Base-by-base conservation (phyloP, 805 yeast species). In the Candida odintsovae region DNA sequence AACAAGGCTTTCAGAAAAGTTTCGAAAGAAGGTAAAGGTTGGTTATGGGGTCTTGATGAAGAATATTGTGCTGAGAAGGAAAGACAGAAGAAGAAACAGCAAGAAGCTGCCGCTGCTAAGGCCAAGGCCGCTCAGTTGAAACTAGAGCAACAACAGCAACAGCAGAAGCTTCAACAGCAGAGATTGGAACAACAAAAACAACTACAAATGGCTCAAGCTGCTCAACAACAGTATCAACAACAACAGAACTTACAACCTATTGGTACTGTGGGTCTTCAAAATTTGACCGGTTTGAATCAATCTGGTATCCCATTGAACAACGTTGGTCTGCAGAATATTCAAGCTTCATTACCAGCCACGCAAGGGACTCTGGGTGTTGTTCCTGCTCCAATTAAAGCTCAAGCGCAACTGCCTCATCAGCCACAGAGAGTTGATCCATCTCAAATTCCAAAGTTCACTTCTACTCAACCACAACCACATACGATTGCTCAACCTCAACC, bases 41-140 rank as follows among this genome's bases (percentile, higher is more conserved):
- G 96, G 95, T 68, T 87, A 26, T 92, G 96, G 95, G 92, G 92
- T 4, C 70, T 94, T 36, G 96, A 94, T 67, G 95, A 89, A 50
- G 84, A 80, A 49, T 88, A 83, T 51, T 78, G 86, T 47, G 82
- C 82, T 19, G 97, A 90, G 56, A 80, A 86, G 65, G 97, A 90
- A 60, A 79, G 75, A 50, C 81, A 75, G 41, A 79, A 86, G 65
- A 78, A 80, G 62, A 78, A 78, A 44, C 85, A 80, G 61, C 78
- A 80, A 45, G 86, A 82, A 56, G 72, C 75, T 45, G 83, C 86
- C 4, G 77, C 82, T 38, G 77, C 82, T 4, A 73, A 70, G 57
- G 80, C 82, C 6, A 73, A 73, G 51, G 80, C 78, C 21, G 82
- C 80, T 2, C 78, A 78, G 20, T 49, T 73, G 38, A 73, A 70